These are phyloP conservation scores for Cryptosporidium tyzzeri DNA, from an alignment of 169 alveolate species.

Conservation along the genomic window DNA sequence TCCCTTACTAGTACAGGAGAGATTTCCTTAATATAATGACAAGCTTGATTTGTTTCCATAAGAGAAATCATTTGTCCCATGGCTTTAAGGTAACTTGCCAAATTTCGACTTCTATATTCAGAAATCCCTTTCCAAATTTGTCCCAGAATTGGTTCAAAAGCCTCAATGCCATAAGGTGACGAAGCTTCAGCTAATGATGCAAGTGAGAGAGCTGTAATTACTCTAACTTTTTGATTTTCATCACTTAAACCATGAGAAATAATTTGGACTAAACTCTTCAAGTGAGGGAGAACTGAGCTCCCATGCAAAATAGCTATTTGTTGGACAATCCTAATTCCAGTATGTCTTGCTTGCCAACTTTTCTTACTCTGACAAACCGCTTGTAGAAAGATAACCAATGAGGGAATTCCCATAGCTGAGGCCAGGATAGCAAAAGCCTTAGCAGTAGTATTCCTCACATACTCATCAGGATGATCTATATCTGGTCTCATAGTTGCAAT, in stretches of 20 bases:
- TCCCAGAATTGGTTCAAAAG: conserved; percentile 96
- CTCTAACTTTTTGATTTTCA: conserved; percentile 95
- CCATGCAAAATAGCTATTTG: conserved; percentile 98
- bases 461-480: conserved; percentile 99
- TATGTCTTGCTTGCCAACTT: conserved; percentile 99
- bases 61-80: conserved; percentile 97
- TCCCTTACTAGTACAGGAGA: conserved; percentile 96
- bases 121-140: conserved; percentile 99
- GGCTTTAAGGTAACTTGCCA: conserved; percentile 98
- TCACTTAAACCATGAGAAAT: conserved; percentile 97
- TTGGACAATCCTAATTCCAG: conserved; percentile 99
- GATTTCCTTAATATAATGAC: conserved; percentile 96
- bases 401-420: conserved; percentile 98
- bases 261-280: conserved; percentile 96
- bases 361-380: conserved; percentile 98
- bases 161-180: conserved; percentile 99
- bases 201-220: conserved; percentile 98
- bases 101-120: conserved; percentile 96
- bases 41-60: conserved; percentile 99
- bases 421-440: conserved; percentile 99
- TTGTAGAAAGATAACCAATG: conserved; percentile 95
- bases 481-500: conserved; percentile 99
- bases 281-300: conserved; percentile 98
- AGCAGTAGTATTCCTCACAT: conserved; percentile 97
- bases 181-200: conserved; percentile 99